Percentiles rank a stretch among this genome's conserved stretches.
These are phyloP conservation scores for Backusella australiensis DNA, from an alignment of 192 early-diverging fungal genomes.

Conservation along the genomic window DNA sequence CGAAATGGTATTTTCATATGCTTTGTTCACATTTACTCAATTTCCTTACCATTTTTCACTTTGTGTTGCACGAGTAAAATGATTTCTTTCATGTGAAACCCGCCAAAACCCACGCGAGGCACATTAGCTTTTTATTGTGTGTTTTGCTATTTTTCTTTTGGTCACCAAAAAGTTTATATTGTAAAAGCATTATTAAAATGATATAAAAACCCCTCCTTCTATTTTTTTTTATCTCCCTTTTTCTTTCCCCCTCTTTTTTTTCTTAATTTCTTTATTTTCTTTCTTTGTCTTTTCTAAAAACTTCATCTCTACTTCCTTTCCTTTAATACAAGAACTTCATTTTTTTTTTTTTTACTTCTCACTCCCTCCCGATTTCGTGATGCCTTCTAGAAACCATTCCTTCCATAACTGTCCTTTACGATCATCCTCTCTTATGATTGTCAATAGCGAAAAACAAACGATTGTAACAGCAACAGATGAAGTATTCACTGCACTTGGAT, in stretches of 20 bases:
- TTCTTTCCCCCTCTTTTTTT: background rate
- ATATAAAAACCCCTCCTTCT: slow-evolving; percentile 2
- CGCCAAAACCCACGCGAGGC: slow-evolving; percentile 16
- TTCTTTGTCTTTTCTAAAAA: background rate
- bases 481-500: slow-evolving; percentile 21
- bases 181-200: background rate
- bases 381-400: background rate
- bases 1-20: slow-evolving; percentile 11
- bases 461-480: slow-evolving; percentile 27
- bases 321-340: background rate
- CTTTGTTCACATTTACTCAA: background rate
- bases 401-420: slow-evolving; percentile 26
- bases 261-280: background rate
- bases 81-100: slow-evolving; percentile 9
- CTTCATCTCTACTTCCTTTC: background rate
- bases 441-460: slow-evolving; percentile 14
- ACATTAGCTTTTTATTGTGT: background rate
- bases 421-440: slow-evolving; percentile 22
- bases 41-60: background rate
- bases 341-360: background rate
- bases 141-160: background rate
- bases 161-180: background rate
- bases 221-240: background rate
- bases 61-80: background rate
- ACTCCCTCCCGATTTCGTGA: background rate